Conservation (phyloP, 768 basidiomycete genomes). For the Amanita molliuscula region DNA sequence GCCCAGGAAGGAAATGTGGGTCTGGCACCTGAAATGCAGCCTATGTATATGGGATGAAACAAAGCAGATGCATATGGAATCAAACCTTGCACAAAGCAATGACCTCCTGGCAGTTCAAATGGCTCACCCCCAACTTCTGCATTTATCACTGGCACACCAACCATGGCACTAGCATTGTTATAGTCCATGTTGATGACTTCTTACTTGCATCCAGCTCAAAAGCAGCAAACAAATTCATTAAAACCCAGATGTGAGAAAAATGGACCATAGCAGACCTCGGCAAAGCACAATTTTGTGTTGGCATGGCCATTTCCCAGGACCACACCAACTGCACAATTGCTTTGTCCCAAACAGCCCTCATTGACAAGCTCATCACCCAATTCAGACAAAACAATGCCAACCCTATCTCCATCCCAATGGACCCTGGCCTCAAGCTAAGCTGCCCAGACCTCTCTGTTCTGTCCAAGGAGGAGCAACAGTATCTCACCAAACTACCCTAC, state of each 20-base stretch:
- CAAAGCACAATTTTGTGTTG: constrained; percentile 19
- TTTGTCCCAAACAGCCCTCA: not conserved
- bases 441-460: not conserved
- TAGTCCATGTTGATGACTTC: constrained; percentile 23
- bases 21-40: constrained; percentile 16
- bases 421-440: not conserved
- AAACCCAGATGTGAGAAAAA: constrained; percentile 13
- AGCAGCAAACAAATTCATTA: constrained; percentile 13
- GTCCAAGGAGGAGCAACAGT: not conserved
- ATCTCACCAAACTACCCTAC: constrained; percentile 15
- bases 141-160: constrained; percentile 14
- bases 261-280: constrained; percentile 26
- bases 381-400: not conserved
- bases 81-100: constrained; percentile 14
- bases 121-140: constrained; percentile 10
- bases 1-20: constrained; percentile 12
- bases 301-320: constrained; percentile 24
- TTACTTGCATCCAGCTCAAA: constrained; percentile 12
- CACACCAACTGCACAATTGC: not conserved
- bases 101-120: not conserved
- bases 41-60: constrained; percentile 30
- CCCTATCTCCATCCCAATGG: not conserved
- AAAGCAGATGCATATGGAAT: constrained; percentile 25
- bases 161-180: constrained; percentile 12
- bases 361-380: not conserved